These are phyloP conservation scores for Aureobasidium sp. DNA, from an alignment of 2,329 filamentous ascomycete species.

Conservation along the genomic window DNA sequence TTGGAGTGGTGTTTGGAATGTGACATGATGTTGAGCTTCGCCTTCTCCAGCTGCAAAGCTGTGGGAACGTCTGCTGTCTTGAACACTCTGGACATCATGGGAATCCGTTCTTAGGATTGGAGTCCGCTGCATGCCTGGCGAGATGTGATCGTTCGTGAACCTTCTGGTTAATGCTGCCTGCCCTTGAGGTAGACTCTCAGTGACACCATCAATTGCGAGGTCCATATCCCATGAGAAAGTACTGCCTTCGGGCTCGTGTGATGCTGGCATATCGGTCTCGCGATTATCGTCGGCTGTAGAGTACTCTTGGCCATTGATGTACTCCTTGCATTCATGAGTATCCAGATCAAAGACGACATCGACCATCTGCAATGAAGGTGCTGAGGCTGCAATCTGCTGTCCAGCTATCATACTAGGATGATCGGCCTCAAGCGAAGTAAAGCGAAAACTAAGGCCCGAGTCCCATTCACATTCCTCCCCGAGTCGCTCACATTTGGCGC, in stretches of 20 bases:
- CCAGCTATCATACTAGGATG: conserved; percentile 27
- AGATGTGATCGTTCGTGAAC: not conserved
- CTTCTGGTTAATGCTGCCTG: not conserved
- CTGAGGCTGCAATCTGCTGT: conserved; percentile 14
- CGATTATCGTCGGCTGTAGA: not conserved
- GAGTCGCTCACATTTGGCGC: conserved; percentile 25
- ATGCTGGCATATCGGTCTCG: not conserved
- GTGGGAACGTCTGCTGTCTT: not conserved
- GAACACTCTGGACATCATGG: not conserved
- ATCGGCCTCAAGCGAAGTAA: conserved; percentile 24
- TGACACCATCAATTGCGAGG: not conserved
- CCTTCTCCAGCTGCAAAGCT: not conserved
- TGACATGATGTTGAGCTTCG: not conserved
- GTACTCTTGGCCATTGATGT: not conserved
- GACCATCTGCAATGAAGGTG: conserved; percentile 23
- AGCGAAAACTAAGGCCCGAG: conserved; percentile 18
- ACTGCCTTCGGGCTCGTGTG: not conserved
- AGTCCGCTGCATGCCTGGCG: not conserved
- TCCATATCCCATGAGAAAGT: not conserved
- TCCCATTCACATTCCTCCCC: conserved; percentile 27
- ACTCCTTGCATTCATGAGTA: conserved; percentile 17
- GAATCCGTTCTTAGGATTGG: not conserved
- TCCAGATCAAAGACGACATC: conserved; percentile 26
- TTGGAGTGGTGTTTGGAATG: not conserved
- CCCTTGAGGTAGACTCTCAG: not conserved